Evolutionary conservation across 257 asterid species (phyloP).

Genomic region (Gentiana straminea): DNA sequence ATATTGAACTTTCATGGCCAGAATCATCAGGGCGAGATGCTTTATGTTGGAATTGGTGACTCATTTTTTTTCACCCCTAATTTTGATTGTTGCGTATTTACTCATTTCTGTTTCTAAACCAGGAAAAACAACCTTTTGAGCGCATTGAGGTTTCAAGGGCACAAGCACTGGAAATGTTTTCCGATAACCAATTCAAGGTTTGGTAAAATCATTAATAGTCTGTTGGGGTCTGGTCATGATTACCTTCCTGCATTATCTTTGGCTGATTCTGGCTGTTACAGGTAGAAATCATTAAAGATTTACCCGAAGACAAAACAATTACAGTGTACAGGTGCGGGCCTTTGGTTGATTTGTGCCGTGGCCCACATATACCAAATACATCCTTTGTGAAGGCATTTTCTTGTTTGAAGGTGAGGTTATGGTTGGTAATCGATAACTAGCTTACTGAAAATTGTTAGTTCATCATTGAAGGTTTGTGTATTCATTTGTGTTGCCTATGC

Average conservation of each 20-base stretch:
- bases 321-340: conserved; percentile 98
- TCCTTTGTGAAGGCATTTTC: conserved; percentile 89
- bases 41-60: neutral
- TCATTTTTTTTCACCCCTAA: too few species aligned
- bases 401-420: conserved; percentile 70
- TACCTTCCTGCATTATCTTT: neutral
- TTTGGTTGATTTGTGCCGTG: conserved; percentile 94
- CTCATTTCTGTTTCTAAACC: conserved; percentile 15
- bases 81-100: neutral
- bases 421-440: neutral
- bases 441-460: neutral
- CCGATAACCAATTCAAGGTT: conserved; percentile 91
- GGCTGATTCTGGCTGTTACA: conserved; percentile 18
- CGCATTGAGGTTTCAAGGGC: conserved; percentile 87
- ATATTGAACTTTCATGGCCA: too few species aligned
- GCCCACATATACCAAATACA: conserved; percentile 96
- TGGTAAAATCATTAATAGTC: neutral
- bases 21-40: neutral
- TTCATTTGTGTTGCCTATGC: conserved; percentile 1
- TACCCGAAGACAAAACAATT: conserved; percentile 88
- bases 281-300: conserved; percentile 91
- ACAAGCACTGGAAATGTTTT: conserved; percentile 85
- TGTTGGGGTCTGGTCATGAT: neutral
- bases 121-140: conserved; percentile 93
- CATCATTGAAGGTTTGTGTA: neutral